These are phyloP conservation scores for Backusella sp. DNA, from an alignment of 192 early-diverging fungal genomes.

Conservation along the genomic window DNA sequence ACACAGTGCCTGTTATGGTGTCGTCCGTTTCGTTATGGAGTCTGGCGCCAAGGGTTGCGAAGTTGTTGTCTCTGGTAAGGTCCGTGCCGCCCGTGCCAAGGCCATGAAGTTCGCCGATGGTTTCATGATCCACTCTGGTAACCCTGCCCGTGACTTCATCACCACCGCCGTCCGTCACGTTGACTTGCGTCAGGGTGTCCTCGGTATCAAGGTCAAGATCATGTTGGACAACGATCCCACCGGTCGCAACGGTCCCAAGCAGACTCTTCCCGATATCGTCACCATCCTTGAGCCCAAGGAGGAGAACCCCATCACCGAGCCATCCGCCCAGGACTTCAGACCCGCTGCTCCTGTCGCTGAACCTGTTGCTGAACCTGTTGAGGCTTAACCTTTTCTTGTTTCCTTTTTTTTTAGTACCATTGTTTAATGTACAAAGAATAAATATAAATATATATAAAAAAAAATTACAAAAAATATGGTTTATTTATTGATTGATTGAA, in stretches of 20 bases:
- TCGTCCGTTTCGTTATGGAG: conserved; percentile 99
- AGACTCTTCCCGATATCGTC: conserved; percentile 92
- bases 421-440: no score
- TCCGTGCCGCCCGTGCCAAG: conserved; percentile 99
- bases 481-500: not conserved
- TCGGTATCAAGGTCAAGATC: conserved; percentile 99
- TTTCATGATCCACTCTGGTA: conserved; percentile 99
- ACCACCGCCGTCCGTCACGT: conserved; percentile 93
- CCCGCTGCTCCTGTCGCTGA: conserved; percentile 29
- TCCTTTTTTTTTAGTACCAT: not conserved
- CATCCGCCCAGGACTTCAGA: conserved; percentile 63
- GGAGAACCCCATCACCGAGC: conserved; percentile 68
- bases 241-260: conserved; percentile 94
- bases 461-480: not conserved
- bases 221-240: conserved; percentile 95
- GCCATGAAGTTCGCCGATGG: conserved; percentile 99
- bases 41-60: conserved; percentile 99
- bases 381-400: conserved; percentile 13
- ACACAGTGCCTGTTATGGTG: conserved; percentile 92
- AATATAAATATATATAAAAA: no score
- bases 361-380: conserved; percentile 22
- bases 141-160: conserved; percentile 73
- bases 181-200: conserved; percentile 96
- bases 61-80: conserved; percentile 98
- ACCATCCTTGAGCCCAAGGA: conserved; percentile 94